Evolutionary conservation across 2,329 filamentous ascomycete genomes (phyloP).

Genomic region (Colletotrichum noveboracense): DNA sequence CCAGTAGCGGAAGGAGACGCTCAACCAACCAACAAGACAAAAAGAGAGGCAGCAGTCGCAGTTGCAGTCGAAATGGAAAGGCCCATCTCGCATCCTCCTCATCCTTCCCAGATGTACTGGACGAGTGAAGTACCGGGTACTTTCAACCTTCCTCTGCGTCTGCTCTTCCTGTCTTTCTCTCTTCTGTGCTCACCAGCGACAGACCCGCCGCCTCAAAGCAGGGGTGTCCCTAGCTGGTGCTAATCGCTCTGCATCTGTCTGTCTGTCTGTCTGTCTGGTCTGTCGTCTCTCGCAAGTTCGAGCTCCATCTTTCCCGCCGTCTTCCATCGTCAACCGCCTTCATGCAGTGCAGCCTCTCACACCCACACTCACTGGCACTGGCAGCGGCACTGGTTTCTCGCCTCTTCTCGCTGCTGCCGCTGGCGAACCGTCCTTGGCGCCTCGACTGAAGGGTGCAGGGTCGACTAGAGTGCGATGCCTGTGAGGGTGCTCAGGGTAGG

Average conservation of each 20-base stretch:
- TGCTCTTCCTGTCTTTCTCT: not conserved
- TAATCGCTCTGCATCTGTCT: not conserved
- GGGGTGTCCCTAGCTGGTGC: conserved; percentile 2
- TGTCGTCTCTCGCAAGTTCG: not conserved
- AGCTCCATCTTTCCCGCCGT: not conserved
- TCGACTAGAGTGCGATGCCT: not conserved
- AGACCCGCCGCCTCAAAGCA: not conserved
- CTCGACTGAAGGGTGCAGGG: not conserved
- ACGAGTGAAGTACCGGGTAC: conserved; percentile 2
- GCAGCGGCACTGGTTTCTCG: not conserved
- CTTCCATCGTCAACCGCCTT: not conserved
- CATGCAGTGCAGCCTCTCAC: not conserved
- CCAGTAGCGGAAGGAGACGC: not conserved
- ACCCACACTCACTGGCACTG: not conserved
- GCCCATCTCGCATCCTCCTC: conserved; percentile 8
- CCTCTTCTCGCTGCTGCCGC: conserved; percentile 5
- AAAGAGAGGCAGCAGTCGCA: not conserved
- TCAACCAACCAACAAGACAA: not conserved
- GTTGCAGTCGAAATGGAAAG: conserved; percentile 12
- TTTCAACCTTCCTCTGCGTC: not conserved
- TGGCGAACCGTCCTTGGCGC: conserved; percentile 9
- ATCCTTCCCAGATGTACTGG: not conserved
- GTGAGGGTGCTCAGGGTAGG: not conserved
- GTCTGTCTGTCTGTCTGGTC: not conserved
- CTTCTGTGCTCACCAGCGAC: conserved; percentile 1